These are phyloP conservation scores for Wickerhamomyces ciferrii DNA, from an alignment of 805 yeast species.

Conservation along the genomic window DNA sequence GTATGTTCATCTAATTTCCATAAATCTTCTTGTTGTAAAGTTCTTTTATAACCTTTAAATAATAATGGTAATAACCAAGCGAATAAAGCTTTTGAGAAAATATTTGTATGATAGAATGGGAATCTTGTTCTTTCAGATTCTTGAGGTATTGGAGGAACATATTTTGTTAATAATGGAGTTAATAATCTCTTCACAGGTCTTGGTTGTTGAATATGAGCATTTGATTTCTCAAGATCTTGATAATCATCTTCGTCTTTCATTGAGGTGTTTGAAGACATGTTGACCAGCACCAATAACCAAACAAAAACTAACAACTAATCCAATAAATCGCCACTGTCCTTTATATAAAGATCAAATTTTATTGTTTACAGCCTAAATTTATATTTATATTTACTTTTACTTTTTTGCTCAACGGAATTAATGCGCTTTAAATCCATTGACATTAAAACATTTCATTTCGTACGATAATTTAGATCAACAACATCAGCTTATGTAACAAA, in stretches of 20 bases:
- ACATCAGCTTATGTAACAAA: no score
- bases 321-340: no score
- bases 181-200: conserved; percentile 17
- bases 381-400: not conserved
- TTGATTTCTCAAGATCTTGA: not conserved
- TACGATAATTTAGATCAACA: not conserved
- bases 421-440: no score
- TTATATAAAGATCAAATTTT: no score
- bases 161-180: conserved; percentile 21
- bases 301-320: no score
- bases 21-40: conserved; percentile 58
- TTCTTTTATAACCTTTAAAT: conserved; percentile 61
- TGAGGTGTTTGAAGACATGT: not conserved
- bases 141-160: conserved; percentile 44
- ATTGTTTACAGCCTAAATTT: not conserved
- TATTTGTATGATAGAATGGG: conserved; percentile 34
- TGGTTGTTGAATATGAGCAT: not conserved
- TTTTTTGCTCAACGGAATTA: not conserved
- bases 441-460: not conserved
- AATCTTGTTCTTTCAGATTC: conserved; percentile 38
- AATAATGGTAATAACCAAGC: conserved; percentile 65
- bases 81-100: conserved; percentile 39
- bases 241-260: not conserved
- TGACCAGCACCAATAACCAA: no score
- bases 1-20: conserved; percentile 36